Percentiles rank a stretch among this genome's conserved stretches.
phyloP scores from a whole-genome alignment of 2,329 filamentous ascomycete species.

The Aspergillus cejpii region DNA sequence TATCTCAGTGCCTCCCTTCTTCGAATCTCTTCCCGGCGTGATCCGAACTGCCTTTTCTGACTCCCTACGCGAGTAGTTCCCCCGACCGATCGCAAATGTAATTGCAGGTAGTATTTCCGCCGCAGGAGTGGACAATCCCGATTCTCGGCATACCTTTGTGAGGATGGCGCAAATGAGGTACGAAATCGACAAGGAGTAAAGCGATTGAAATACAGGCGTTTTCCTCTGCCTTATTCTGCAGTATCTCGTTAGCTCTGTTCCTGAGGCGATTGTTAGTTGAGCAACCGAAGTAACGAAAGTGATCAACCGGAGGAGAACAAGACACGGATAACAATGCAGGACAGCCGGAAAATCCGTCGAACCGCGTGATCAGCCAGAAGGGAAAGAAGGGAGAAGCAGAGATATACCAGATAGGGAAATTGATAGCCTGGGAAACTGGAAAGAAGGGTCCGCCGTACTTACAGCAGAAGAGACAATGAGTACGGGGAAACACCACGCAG shows the following conservation, averaged over 20 bases:
- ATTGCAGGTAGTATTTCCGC: constrained; percentile 22
- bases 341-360: not conserved
- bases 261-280: not conserved
- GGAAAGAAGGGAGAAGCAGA: not conserved
- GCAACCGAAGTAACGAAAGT: not conserved
- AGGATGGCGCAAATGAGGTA: not conserved
- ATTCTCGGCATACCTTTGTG: not conserved
- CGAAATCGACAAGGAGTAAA: too few relatives aligned
- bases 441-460: too few relatives aligned
- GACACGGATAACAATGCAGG: constrained; percentile 3
- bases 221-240: not conserved
- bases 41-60: not conserved
- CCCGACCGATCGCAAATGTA: constrained; percentile 10
- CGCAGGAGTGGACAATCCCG: constrained; percentile 11
- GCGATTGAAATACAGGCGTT: not conserved
- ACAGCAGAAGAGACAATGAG: too few relatives aligned
- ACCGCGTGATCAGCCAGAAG: not conserved
- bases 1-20: not conserved
- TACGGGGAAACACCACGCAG: not conserved
- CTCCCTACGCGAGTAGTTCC: not conserved
- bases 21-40: not conserved
- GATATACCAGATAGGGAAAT: not conserved
- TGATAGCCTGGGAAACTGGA: not conserved
- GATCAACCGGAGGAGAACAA: not conserved
- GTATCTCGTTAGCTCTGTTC: not conserved